Percentiles rank a stretch among this genome's conserved stretches.
These are phyloP conservation scores for Lactarius hatsudake DNA, from an alignment of 768 basidiomycete genomes.

Conservation along the genomic window DNA sequence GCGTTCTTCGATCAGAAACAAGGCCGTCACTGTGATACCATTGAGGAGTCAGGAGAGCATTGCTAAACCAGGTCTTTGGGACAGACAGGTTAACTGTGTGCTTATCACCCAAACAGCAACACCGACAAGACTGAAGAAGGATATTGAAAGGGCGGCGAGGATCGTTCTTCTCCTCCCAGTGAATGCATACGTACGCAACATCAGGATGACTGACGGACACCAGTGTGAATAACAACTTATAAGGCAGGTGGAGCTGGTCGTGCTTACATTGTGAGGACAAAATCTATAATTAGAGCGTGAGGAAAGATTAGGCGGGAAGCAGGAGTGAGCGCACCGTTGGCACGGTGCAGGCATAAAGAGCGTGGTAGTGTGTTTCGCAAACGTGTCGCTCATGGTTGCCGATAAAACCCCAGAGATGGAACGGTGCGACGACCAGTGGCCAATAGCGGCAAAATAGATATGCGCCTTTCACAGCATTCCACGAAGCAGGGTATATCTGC, in stretches of 20 bases:
- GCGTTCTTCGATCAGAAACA: slow-evolving; percentile 7
- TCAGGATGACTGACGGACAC: slow-evolving; percentile 16
- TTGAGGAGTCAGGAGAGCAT: not conserved
- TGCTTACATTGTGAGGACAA: slow-evolving; percentile 21
- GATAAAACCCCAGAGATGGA: slow-evolving; percentile 19
- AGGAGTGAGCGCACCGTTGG: slow-evolving; percentile 14
- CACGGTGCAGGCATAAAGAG: slow-evolving; percentile 15
- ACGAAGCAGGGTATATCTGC: slow-evolving; percentile 22
- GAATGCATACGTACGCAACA: slow-evolving; percentile 26
- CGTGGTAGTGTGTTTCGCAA: slow-evolving; percentile 8
- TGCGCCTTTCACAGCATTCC: slow-evolving; percentile 20
- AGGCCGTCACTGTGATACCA: slow-evolving; percentile 5
- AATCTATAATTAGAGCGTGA: slow-evolving; percentile 6
- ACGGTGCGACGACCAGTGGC: slow-evolving; percentile 16
- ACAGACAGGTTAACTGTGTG: slow-evolving; percentile 12
- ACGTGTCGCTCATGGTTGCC: not conserved
- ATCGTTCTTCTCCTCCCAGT: slow-evolving; percentile 6
- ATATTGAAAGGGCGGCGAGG: slow-evolving; percentile 8
- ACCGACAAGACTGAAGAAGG: slow-evolving; percentile 7
- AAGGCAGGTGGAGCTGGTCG: not conserved
- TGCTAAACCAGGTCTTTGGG: not conserved
- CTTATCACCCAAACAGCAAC: slow-evolving; percentile 15
- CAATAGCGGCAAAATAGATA: slow-evolving; percentile 26
- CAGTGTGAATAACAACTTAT: not conserved
- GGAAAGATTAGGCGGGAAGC: not conserved